These are phyloP conservation scores for Sugiyamaella qingdaonensis DNA, from an alignment of 805 yeast species.

Conservation along the genomic window DNA sequence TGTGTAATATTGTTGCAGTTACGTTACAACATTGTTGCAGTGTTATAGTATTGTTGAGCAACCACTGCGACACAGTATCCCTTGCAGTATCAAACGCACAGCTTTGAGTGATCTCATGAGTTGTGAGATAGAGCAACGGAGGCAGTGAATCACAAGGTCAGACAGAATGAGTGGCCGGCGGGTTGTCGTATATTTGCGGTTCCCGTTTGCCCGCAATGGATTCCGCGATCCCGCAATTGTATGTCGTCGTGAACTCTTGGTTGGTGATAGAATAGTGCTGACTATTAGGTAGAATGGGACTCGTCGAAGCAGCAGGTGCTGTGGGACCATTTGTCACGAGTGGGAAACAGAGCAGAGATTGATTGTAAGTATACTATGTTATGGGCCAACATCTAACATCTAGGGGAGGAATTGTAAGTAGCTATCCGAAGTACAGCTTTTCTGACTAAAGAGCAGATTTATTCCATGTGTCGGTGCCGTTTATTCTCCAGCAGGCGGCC, in stretches of 20 bases:
- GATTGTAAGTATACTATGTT: slow-evolving; percentile 27
- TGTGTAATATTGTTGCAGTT: too few relatives aligned
- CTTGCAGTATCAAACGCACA: too few relatives aligned
- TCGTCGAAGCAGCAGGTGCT: slow-evolving; percentile 30
- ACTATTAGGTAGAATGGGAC: slow-evolving; percentile 30
- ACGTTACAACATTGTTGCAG: too few relatives aligned
- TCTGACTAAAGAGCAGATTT: slow-evolving; percentile 30
- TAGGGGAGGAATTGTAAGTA: slow-evolving; percentile 15
- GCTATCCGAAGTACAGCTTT: neutral
- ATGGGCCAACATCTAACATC: neutral
- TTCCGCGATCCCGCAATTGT: slow-evolving; percentile 38
- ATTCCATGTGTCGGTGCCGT: slow-evolving; percentile 36
- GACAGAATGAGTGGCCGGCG: neutral
- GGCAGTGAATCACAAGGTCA: too few relatives aligned
- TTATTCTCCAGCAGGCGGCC: slow-evolving; percentile 39
- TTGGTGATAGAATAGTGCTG: neutral
- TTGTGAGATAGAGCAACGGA: too few relatives aligned
- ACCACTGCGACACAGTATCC: too few relatives aligned
- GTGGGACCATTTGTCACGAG: slow-evolving; percentile 34
- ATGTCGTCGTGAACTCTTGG: slow-evolving; percentile 10
- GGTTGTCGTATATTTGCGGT: slow-evolving; percentile 39
- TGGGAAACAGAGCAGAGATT: slow-evolving; percentile 31
- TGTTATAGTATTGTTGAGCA: too few relatives aligned
- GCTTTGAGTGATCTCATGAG: too few relatives aligned
- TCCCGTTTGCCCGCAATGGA: slow-evolving; percentile 40